These are phyloP conservation scores for Puccinia sorghi DNA, from an alignment of 1,284 basidiomycete species.

Conservation along the genomic window DNA sequence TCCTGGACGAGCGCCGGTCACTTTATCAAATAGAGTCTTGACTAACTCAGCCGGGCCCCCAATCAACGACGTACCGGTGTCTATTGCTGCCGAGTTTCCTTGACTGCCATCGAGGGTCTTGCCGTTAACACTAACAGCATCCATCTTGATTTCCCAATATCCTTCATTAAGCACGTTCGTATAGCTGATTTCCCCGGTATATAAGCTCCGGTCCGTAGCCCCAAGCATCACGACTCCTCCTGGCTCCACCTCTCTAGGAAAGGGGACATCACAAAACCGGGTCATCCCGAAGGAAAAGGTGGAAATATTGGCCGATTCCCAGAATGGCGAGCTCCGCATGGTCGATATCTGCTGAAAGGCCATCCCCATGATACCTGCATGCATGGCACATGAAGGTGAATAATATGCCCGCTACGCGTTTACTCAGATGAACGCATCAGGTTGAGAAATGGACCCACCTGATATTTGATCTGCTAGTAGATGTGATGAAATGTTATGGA, in stretches of 20 bases:
- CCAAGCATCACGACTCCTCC: constrained; percentile 58
- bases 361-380: constrained; percentile 58
- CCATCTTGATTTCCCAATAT: constrained; percentile 58
- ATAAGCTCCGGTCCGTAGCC: constrained; percentile 56
- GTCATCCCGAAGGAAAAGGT: constrained; percentile 58
- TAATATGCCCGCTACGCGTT: neutral
- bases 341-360: constrained; percentile 59
- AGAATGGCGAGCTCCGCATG: constrained; percentile 61
- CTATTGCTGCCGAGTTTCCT: constrained; percentile 57
- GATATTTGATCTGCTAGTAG: constrained; percentile 54
- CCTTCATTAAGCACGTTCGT: constrained; percentile 54
- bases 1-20: constrained; percentile 54
- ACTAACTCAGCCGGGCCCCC: constrained; percentile 56
- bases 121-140: constrained; percentile 55
- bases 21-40: constrained; percentile 54
- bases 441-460: constrained; percentile 1
- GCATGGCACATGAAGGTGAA: constrained; percentile 51
- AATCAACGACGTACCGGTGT: constrained; percentile 61
- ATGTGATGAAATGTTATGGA: constrained; percentile 44
- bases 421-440: neutral
- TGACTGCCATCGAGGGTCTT: constrained; percentile 58
- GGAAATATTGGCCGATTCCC: constrained; percentile 65
- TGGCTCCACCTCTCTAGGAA: constrained; percentile 50
- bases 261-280: constrained; percentile 54
- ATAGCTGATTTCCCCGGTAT: constrained; percentile 57